Conservation (phyloP, 2,329 filamentous ascomycete genomes). For the Trichoderma atroviride region DNA sequence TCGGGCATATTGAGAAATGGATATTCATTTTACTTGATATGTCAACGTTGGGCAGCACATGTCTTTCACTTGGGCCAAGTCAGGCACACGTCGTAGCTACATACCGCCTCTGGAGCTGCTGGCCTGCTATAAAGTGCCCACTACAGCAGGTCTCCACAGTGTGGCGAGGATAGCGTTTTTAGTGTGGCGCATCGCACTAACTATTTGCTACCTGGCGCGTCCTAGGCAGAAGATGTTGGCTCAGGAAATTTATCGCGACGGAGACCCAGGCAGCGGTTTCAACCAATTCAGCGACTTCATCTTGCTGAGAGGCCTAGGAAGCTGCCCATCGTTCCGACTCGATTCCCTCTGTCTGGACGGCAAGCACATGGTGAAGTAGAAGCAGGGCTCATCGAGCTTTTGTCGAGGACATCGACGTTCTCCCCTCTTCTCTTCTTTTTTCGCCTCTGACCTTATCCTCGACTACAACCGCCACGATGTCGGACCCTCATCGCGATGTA, state of each 20-base stretch:
- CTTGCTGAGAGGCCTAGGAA: slow-evolving; percentile 31
- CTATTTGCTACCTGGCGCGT: slow-evolving; percentile 24
- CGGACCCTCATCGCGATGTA: slow-evolving; percentile 77
- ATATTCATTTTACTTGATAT: slow-evolving; percentile 18
- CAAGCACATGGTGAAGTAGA: slow-evolving; percentile 42
- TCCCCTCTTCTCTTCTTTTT: slow-evolving; percentile 34
- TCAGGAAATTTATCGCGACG: slow-evolving; percentile 44
- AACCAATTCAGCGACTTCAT: slow-evolving; percentile 33
- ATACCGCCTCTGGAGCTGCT: slow-evolving; percentile 15
- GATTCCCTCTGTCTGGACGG: slow-evolving; percentile 29
- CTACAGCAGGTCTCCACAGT: slow-evolving; percentile 5
- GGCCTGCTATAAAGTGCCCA: neutral
- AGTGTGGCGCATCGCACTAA: slow-evolving; percentile 26
- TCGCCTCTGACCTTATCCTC: slow-evolving; percentile 29
- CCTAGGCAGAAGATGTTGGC: slow-evolving; percentile 31
- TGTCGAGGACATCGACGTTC: slow-evolving; percentile 44
- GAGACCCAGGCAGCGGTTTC: slow-evolving; percentile 29
- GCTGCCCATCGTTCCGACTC: slow-evolving; percentile 27
- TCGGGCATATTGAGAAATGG: slow-evolving; percentile 35
- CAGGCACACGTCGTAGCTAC: neutral
- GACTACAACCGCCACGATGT: slow-evolving; percentile 57
- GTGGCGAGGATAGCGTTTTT: slow-evolving; percentile 24
- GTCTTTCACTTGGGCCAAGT: neutral
- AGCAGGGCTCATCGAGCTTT: slow-evolving; percentile 40
- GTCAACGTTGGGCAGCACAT: slow-evolving; percentile 13